phyloP scores from a whole-genome alignment of 2,329 filamentous ascomycete genomes.

The Sclerotinia borealis region DNA sequence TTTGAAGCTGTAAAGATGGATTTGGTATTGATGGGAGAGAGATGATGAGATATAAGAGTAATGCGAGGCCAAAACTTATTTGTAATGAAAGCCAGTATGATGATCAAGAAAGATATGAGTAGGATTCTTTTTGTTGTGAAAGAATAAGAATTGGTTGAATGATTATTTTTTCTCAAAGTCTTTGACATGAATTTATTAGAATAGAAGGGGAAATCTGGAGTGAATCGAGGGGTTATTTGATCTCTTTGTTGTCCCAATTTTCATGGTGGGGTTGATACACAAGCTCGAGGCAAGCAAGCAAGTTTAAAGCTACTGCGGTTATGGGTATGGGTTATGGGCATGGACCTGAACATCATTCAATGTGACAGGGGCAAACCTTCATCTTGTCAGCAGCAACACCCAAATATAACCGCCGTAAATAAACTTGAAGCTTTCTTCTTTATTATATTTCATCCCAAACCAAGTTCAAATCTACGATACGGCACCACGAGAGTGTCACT shows the following conservation, averaged over 20 bases:
- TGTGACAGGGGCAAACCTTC: not conserved
- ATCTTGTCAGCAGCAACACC: not conserved
- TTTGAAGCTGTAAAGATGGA: slow-evolving; percentile 17
- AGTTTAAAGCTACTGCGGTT: not conserved
- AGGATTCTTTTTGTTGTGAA: slow-evolving; percentile 18
- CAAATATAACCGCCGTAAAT: not conserved
- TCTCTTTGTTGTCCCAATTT: slow-evolving; percentile 3
- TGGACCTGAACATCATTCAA: not conserved
- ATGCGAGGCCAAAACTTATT: slow-evolving; percentile 27
- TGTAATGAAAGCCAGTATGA: slow-evolving; percentile 29
- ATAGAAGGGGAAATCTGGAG: not conserved
- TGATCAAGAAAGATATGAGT: slow-evolving; percentile 24
- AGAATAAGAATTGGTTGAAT: not conserved
- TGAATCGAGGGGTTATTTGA: slow-evolving; percentile 3
- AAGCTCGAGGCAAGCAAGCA: not conserved
- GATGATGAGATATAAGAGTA: slow-evolving; percentile 28
- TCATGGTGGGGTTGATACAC: slow-evolving; percentile 3
- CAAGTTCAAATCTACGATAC: not conserved
- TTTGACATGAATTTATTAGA: not conserved
- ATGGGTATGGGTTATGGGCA: no score
- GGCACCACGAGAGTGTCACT: not conserved
- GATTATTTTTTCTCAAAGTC: not conserved
- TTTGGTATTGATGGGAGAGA: slow-evolving; percentile 18
- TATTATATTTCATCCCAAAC: not conserved
- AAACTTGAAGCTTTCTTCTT: not conserved